Evolutionary conservation across 768 basidiomycete genomes (phyloP).

Genomic region (Mycena maculata): DNA sequence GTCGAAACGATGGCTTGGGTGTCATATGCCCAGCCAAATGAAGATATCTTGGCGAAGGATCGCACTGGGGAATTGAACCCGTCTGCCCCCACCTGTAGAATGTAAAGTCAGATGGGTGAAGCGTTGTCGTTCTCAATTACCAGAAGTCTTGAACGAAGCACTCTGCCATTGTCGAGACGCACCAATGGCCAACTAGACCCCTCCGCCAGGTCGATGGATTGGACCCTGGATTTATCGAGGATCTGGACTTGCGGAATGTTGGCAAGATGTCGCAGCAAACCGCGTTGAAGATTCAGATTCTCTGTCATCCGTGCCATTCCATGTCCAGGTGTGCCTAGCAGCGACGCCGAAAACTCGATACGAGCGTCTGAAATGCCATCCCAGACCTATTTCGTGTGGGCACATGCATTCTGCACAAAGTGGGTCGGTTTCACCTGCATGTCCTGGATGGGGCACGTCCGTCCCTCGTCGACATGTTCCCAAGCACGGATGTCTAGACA

Average conservation of each 20-base stretch:
- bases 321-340: slow-evolving; percentile 48
- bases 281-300: slow-evolving; percentile 93
- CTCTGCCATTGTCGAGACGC: slow-evolving; percentile 73
- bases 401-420: background rate
- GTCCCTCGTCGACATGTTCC: slow-evolving; percentile 72
- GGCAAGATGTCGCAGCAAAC: slow-evolving; percentile 74
- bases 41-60: slow-evolving; percentile 83
- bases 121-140: slow-evolving; percentile 50
- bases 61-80: slow-evolving; percentile 96
- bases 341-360: slow-evolving; percentile 74
- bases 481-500: slow-evolving; percentile 84
- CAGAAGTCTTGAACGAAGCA: slow-evolving; percentile 78
- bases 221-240: slow-evolving; percentile 80
- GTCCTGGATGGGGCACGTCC: slow-evolving; percentile 81
- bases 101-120: slow-evolving; percentile 8
- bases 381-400: slow-evolving; percentile 74
- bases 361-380: slow-evolving; percentile 88
- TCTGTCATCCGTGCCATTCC: slow-evolving; percentile 90
- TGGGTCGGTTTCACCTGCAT: slow-evolving; percentile 75
- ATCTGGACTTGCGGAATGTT: slow-evolving; percentile 66
- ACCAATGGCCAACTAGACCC: slow-evolving; percentile 83
- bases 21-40: slow-evolving; percentile 93
- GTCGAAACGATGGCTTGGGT: slow-evolving; percentile 93
- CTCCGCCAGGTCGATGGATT: slow-evolving; percentile 67
- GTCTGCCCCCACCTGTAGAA: slow-evolving; percentile 87